A percentile compares a stretch with the other conserved stretches of the same genome.
These are phyloP conservation scores for Taphrina deformans DNA, from an alignment of 1,139 yeast genomes.

Conservation along the genomic window DNA sequence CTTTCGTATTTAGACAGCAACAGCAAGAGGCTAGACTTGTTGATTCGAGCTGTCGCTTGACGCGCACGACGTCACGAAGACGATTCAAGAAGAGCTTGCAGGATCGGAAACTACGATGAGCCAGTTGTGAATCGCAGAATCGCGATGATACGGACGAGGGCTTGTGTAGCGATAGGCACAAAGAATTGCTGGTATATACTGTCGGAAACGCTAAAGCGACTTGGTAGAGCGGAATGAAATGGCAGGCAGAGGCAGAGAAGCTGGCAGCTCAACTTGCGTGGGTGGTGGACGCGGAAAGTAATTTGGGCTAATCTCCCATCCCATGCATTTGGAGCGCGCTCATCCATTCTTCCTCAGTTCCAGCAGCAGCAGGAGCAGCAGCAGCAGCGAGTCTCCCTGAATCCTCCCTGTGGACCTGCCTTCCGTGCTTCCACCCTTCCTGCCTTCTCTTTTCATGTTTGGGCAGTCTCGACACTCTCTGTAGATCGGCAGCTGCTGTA, in stretches of 20 bases:
- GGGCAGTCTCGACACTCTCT: too few relatives aligned
- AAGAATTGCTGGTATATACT: background rate
- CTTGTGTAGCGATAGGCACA: background rate
- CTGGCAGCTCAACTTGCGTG: background rate
- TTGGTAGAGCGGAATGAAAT: background rate
- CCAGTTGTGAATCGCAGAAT: background rate
- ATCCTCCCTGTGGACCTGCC: too few relatives aligned
- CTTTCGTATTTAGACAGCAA: too few relatives aligned
- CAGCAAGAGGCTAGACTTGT: too few relatives aligned
- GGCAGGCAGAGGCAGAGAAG: background rate
- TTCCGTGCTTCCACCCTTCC: too few relatives aligned
- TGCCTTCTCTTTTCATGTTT: too few relatives aligned
- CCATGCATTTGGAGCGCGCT: background rate
- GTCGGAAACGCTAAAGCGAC: background rate
- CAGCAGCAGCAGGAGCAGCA: too few relatives aligned
- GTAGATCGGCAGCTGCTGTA: too few relatives aligned
- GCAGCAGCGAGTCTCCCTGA: too few relatives aligned
- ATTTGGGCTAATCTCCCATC: background rate
- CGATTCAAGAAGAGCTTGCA: background rate
- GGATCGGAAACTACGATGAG: background rate
- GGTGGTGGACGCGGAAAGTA: constrained; percentile 1
- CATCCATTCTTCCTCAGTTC: background rate
- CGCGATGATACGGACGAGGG: background rate
- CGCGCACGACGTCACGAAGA: background rate
- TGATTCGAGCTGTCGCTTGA: background rate